Evolutionary conservation across 257 asterid species (phyloP).

Genomic region (Rehmannia glutinosa): DNA sequence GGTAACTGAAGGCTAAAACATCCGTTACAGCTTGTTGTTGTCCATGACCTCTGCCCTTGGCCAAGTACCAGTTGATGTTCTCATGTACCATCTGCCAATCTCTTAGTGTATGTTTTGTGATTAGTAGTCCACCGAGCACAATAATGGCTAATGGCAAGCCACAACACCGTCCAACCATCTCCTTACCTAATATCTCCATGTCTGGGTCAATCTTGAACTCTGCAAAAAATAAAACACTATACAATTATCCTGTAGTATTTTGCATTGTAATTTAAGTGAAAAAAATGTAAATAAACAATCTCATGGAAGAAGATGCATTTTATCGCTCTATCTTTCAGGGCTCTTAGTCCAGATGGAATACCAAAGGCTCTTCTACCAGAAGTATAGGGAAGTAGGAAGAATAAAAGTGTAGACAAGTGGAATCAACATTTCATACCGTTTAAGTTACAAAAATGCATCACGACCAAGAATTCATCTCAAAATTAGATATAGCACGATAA

Average conservation of each 20-base stretch:
- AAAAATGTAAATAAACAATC: neutral
- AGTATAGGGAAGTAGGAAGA: too few relatives aligned
- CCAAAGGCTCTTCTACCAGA: neutral
- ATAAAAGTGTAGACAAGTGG: too few relatives aligned
- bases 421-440: too few relatives aligned
- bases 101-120: conserved; percentile 18
- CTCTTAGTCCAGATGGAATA: neutral
- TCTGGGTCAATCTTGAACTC: conserved; percentile 21
- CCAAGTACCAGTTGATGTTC: conserved; percentile 29
- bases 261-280: too few relatives aligned
- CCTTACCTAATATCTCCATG: conserved; percentile 30
- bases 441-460: too few relatives aligned
- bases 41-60: conserved; percentile 27
- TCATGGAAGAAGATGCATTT: neutral
- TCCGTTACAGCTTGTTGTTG: conserved; percentile 21
- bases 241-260: neutral
- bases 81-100: conserved; percentile 29
- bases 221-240: neutral
- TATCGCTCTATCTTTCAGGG: neutral
- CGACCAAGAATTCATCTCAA: too few relatives aligned
- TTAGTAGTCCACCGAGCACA: conserved; percentile 32
- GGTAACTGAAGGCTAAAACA: conserved; percentile 34
- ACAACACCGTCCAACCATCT: conserved; percentile 28
- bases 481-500: too few relatives aligned
- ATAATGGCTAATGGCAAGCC: conserved; percentile 37